Base-by-base conservation (phyloP, 805 yeast species). In the Starmera quercuum region DNA sequence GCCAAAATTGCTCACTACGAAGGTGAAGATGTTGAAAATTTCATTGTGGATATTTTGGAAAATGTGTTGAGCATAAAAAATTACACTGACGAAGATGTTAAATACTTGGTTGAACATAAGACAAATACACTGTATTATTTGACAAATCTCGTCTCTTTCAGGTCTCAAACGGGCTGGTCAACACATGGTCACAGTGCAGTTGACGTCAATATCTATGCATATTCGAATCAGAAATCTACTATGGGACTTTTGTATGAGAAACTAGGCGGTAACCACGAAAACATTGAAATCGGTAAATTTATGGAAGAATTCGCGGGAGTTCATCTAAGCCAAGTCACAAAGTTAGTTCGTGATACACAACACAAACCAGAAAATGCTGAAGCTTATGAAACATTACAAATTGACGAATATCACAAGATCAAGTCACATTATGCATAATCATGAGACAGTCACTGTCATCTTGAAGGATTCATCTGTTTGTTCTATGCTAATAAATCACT, bases 111-210 rank as follows among this genome's bases (percentile, higher is more conserved):
- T 17, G 38, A 53, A 3, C 47, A 63, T 31, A 50, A 53, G 26
- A 42, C 45, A 1, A 45, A 51, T 26, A 50, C 66, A 2, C 54
- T 50, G 29, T 75, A 75, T 39, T 59, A 66, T 26, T 56, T 86
- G 36, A 81, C 83, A 49, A 68, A 77, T 35, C 71, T 88, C 71
- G 71, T 86, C 9, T 82, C 95, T 1, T 49, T 60, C n/a, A 73
- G 95, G 42, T 86, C 97, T 0, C 83, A 83, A 56, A 75, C 86
- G 13, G 97, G 96, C n/a, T 88, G 96, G 95, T 70, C 95, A 8
- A 88, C 97, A 0, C 95, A 86, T 50, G 97, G 97, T 20, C 97
- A 88, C 57, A 79, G 95, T 15, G 96, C 95, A 0, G 96, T 88
- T 12, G 97, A 88, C 58, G 95, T 88, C 24, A 88, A 90, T 51